Base-by-base conservation (phyloP, 2,329 filamentous ascomycete genomes). In the Alternaria sp. region DNA sequence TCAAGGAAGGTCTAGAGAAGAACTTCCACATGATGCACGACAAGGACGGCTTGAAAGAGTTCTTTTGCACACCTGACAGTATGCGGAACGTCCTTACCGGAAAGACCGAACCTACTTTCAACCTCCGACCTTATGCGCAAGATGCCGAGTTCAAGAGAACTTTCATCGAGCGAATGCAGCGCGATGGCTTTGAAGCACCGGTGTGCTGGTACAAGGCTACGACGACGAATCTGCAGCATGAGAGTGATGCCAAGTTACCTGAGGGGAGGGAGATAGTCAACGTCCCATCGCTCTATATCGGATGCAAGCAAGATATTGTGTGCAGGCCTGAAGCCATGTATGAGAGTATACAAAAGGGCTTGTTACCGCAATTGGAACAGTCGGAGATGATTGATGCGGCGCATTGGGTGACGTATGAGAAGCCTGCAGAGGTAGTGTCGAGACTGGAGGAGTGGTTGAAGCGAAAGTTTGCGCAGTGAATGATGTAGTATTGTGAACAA, bases 1-100 rank as follows among this genome's bases (percentile, higher is more conserved):
- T 85, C 30, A 70, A 75, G 7, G 58, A 65, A 28, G 76, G 83
- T 54, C 59, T 80, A 0, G 81, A 82, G 28, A 76, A 76, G 16
- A 52, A 78, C 5, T 83, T 76, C 61, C 55, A 69, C 28, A 72
- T 64, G 3, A 59, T 76, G 38, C 79, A 82, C 58, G 73, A 75
- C 12, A 69, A 74, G 0, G 57, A 62, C 1, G 77, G 75, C 68
- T 71, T 79, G 73, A 69, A 73, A 16, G 61, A 76, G 11, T 71
- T 80, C 34, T 80, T 80, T 64, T 81, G 79, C 54, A 62, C 53
- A 0, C 70, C 70, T 1, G 79, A 75, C 38, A 79, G 72, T 4
- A 73, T 81, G 65, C 72, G 78, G 8, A 47, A 68, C 2, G 72
- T 63, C 18, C 59, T 79, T 3, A 59, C 54, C 28, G 63, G 61